phyloP scores from a whole-genome alignment of 257 asterid genomes.

The Nicotiana tabacum region DNA sequence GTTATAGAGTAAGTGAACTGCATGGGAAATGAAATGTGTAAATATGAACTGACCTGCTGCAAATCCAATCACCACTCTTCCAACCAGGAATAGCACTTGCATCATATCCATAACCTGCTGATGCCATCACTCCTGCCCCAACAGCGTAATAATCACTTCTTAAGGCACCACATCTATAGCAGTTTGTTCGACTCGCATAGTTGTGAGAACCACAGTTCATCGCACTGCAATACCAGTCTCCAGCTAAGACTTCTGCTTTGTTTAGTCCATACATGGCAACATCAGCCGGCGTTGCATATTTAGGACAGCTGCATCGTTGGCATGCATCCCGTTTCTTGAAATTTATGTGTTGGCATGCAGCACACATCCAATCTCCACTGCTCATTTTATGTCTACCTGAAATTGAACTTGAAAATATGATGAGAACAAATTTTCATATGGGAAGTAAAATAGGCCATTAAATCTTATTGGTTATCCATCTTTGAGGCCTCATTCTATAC shows the following conservation, averaged over 20 bases:
- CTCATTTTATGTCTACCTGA: conserved; percentile 36
- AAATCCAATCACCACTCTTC: conserved; percentile 92
- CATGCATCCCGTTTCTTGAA: conserved; percentile 74
- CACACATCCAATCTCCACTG: conserved; percentile 91
- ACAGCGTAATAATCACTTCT: conserved; percentile 46
- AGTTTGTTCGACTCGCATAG: conserved; percentile 74
- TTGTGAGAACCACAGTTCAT: conserved; percentile 75
- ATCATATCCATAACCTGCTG: conserved; percentile 41
- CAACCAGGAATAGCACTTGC: conserved; percentile 64
- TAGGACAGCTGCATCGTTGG: conserved; percentile 72
- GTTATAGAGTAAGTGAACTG: too few species aligned
- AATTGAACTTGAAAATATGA: background rate
- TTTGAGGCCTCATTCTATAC: background rate
- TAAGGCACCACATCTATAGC: conserved; percentile 56
- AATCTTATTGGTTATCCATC: background rate
- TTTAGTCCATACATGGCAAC: conserved; percentile 42
- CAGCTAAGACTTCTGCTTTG: conserved; percentile 51
- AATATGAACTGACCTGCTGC: conserved; percentile 44
- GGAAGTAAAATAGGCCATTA: background rate
- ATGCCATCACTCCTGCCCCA: conserved; percentile 38
- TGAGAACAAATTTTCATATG: background rate
- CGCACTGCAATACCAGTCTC: conserved; percentile 78
- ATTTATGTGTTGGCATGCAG: conserved; percentile 77
- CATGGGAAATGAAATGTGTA: too few species aligned
- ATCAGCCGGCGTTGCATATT: conserved; percentile 48